Conservation (phyloP, 2,329 filamentous ascomycete genomes). For the Bimuria novae-zelandiae region DNA sequence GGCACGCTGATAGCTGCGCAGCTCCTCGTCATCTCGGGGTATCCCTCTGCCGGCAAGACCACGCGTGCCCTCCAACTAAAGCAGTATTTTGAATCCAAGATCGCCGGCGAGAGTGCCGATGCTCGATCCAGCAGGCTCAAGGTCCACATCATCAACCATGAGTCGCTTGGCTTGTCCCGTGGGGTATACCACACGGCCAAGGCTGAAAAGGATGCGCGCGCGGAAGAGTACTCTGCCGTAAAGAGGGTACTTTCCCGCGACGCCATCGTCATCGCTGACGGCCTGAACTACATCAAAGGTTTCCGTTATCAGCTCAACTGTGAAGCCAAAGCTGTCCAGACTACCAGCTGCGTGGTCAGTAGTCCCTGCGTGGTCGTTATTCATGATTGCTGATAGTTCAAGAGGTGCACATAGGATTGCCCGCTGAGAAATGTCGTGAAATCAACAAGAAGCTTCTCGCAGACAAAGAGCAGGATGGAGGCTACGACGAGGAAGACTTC, state of each 20-base stretch:
- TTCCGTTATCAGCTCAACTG: slow-evolving; percentile 87
- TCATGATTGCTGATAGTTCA: slow-evolving; percentile 36
- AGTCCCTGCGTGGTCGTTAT: background rate
- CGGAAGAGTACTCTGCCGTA: slow-evolving; percentile 74
- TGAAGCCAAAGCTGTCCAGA: slow-evolving; percentile 79
- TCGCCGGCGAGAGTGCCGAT: slow-evolving; percentile 53
- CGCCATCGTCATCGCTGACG: slow-evolving; percentile 79
- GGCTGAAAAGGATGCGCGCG: slow-evolving; percentile 81
- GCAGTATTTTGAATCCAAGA: slow-evolving; percentile 64
- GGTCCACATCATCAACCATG: slow-evolving; percentile 75
- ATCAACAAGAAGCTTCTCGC: slow-evolving; percentile 64
- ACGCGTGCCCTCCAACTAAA: slow-evolving; percentile 67
- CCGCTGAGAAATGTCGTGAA: slow-evolving; percentile 58
- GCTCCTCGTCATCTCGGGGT: slow-evolving; percentile 66
- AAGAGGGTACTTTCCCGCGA: slow-evolving; percentile 74
- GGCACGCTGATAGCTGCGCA: slow-evolving; percentile 40
- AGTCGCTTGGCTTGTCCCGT: slow-evolving; percentile 70
- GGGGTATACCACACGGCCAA: slow-evolving; percentile 77
- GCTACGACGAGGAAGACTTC: slow-evolving; percentile 67
- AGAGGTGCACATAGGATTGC: slow-evolving; percentile 63
- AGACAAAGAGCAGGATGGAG: slow-evolving; percentile 44
- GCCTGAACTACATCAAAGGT: slow-evolving; percentile 86
- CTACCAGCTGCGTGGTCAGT: slow-evolving; percentile 72
- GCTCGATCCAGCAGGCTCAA: slow-evolving; percentile 60
- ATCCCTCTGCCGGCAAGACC: slow-evolving; percentile 67